Percentiles rank a stretch among this genome's conserved stretches.
Evolutionary conservation across 176 grass and related monocot species (phyloP).

Genomic region (Oryza longistaminata): DNA sequence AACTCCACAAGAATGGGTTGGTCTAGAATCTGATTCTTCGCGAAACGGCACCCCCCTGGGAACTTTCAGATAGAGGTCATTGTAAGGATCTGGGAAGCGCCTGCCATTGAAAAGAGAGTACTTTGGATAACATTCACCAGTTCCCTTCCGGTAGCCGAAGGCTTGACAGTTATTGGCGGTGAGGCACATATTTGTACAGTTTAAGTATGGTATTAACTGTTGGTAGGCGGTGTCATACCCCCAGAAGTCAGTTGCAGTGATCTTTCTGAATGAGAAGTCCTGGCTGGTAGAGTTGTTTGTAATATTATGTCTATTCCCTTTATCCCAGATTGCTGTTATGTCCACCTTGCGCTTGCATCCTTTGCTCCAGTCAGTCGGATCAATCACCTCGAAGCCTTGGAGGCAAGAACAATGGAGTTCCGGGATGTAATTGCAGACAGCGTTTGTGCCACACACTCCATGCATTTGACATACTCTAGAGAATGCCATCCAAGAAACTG

Average conservation of each 20-base stretch:
- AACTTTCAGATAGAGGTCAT: constrained; percentile 52
- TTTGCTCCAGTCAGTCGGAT: constrained; percentile 54
- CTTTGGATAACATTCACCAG: constrained; percentile 41
- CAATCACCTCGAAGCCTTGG: constrained; percentile 49
- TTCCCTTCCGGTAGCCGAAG: constrained; percentile 43
- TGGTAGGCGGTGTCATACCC: constrained; percentile 39
- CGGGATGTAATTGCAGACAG: constrained; percentile 42
- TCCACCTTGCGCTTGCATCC: constrained; percentile 46
- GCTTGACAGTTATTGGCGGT: constrained; percentile 33
- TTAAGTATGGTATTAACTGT: fast-evolving
- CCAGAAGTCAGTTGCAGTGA: constrained; percentile 47
- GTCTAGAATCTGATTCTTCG: not conserved
- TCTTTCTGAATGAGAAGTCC: constrained; percentile 6
- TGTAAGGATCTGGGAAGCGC: constrained; percentile 9
- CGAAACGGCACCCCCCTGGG: not conserved
- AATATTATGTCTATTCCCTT: not conserved
- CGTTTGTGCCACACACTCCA: constrained; percentile 53
- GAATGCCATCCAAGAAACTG: constrained; percentile 53
- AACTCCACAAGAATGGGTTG: constrained; percentile 5
- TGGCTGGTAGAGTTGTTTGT: not conserved
- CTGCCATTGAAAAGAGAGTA: constrained; percentile 46
- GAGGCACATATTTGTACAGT: constrained; percentile 41
- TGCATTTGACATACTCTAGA: constrained; percentile 40
- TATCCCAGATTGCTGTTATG: not conserved
- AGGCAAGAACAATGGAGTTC: constrained; percentile 41